Percentiles rank a stretch among this genome's conserved stretches.
These are phyloP conservation scores for Penicillium bovifimosum DNA, from an alignment of 495 filamentous ascomycete genomes.

Conservation along the genomic window DNA sequence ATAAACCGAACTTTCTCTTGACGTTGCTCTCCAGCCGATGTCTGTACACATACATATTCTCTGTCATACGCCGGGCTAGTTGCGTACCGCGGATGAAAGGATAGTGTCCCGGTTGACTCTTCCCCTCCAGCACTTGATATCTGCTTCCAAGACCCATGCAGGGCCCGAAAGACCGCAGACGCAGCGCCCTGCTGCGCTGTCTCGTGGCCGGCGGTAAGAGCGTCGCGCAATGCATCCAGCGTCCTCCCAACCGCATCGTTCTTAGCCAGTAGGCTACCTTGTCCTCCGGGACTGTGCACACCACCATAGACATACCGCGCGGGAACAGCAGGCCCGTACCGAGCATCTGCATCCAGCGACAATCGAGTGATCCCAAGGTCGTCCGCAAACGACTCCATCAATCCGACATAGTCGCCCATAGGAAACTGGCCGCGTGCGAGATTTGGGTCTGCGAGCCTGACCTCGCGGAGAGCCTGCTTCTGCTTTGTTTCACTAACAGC, in stretches of 20 bases:
- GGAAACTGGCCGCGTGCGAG: conserved; percentile 60
- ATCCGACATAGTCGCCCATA: conserved; percentile 73
- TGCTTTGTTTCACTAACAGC: conserved; percentile 15
- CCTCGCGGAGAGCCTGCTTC: conserved; percentile 18
- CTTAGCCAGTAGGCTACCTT: background rate
- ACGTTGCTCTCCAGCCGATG: background rate
- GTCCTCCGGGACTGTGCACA: background rate
- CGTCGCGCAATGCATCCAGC: conserved; percentile 17
- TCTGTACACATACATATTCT: conserved; percentile 32
- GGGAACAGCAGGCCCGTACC: conserved; percentile 32
- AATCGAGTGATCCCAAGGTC: conserved; percentile 39
- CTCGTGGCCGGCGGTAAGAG: conserved; percentile 5
- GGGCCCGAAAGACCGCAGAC: conserved; percentile 59
- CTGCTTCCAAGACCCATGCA: conserved; percentile 67
- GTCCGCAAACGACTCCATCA: conserved; percentile 65
- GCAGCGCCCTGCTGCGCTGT: conserved; percentile 12
- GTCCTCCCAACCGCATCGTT: conserved; percentile 7
- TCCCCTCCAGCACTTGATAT: conserved; percentile 24
- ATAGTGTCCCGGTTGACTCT: conserved; percentile 45
- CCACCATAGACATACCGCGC: conserved; percentile 25
- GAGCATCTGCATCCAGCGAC: conserved; percentile 1
- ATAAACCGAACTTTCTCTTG: conserved; percentile 4
- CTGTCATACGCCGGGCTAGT: conserved; percentile 17
- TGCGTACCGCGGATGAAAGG: conserved; percentile 53
- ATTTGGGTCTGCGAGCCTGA: conserved; percentile 26